phyloP scores from a whole-genome alignment of 208 protist genomes.

The Wallacemonas sp. region DNA sequence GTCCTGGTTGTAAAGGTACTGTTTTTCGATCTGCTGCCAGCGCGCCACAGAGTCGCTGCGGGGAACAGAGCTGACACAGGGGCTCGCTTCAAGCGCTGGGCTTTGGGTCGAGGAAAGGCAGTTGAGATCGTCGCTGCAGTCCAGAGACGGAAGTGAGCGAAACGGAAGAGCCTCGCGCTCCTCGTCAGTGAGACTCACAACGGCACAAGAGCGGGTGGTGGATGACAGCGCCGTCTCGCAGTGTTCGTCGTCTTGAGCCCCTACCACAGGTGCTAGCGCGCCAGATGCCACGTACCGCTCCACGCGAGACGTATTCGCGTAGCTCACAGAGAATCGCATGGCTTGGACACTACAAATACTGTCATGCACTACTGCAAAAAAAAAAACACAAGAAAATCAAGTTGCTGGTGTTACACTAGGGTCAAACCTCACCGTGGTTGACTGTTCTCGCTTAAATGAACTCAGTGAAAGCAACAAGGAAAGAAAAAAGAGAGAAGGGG shows the following conservation, averaged over 20 bases:
- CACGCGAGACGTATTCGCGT: neutral
- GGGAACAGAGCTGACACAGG: neutral
- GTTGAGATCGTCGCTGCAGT: neutral
- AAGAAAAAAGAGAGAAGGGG: too few species aligned
- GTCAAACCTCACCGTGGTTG: too few species aligned
- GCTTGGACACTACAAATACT: neutral
- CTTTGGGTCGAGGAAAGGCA: constrained; percentile 8
- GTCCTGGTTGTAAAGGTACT: constrained; percentile 31
- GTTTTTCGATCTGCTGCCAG: constrained; percentile 34
- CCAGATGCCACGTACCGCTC: constrained; percentile 1
- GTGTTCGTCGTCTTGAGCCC: neutral
- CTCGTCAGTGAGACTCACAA: neutral
- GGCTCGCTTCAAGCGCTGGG: constrained; percentile 8
- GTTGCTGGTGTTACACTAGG: too few species aligned
- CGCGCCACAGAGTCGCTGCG: constrained; percentile 17
- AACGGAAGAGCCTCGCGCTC: constrained; percentile 1
- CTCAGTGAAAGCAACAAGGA: too few species aligned
- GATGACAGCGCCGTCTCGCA: neutral
- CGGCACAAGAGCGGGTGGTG: too few species aligned
- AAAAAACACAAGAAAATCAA: neutral
- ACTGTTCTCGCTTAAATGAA: too few species aligned
- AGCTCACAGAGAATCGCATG: constrained; percentile 10
- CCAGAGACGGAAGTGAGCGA: neutral
- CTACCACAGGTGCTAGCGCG: neutral
- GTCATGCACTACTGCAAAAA: constrained; percentile 9